Evolutionary conservation across 176 grass and related monocot genomes (phyloP).

Genomic region (Carex cristatella): DNA sequence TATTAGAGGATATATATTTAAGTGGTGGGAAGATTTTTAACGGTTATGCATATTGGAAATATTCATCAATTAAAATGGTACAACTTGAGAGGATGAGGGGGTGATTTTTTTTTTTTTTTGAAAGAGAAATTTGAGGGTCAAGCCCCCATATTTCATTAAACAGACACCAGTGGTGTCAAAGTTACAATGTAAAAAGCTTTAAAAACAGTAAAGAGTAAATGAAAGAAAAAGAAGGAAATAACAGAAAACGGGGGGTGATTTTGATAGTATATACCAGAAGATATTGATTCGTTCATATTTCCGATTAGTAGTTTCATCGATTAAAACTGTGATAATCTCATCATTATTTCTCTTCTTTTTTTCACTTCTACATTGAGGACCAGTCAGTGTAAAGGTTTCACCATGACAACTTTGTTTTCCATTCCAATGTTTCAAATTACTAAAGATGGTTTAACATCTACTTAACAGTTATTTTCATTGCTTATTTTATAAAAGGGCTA

Average conservation of each 20-base stretch:
- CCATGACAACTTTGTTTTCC: not conserved
- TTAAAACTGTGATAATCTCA: not conserved
- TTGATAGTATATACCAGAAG: not conserved
- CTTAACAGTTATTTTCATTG: not conserved
- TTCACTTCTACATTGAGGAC: not conserved
- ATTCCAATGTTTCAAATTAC: not conserved
- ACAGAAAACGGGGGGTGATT: not conserved
- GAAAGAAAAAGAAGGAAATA: no score
- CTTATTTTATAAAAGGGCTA: not conserved
- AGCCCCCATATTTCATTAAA: no score
- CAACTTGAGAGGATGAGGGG: not conserved
- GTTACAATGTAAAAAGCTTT: no score
- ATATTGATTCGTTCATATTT: not conserved
- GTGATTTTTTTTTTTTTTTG: no score
- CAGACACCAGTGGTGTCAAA: no score
- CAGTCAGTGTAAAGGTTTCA: not conserved
- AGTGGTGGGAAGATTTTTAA: conserved; percentile 16
- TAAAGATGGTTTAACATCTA: not conserved
- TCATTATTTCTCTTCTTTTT: not conserved
- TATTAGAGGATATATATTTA: not conserved
- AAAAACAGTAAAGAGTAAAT: no score
- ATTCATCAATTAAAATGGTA: not conserved
- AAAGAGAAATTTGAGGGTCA: no score
- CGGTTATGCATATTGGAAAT: conserved; percentile 14
- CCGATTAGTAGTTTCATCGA: not conserved